A percentile compares a stretch with the other conserved stretches of the same genome.
Conservation (phyloP, 768 basidiomycete species). For the Boletus vinaceobasis region DNA sequence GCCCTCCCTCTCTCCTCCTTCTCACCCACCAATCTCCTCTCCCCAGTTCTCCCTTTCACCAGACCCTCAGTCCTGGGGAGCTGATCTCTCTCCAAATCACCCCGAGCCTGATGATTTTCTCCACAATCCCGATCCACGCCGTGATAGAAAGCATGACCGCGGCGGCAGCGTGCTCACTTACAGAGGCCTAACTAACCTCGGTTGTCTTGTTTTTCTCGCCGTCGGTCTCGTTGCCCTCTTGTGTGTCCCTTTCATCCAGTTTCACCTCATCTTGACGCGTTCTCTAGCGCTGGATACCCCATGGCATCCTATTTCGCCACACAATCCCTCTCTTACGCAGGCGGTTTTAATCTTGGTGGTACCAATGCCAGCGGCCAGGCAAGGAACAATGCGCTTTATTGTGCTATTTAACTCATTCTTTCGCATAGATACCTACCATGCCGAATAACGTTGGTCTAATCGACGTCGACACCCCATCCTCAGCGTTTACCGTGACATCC, state of each 20-base stretch:
- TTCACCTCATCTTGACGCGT: not conserved
- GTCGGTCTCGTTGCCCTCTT: slow-evolving; percentile 56
- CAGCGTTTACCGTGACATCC: slow-evolving; percentile 51
- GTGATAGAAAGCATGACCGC: slow-evolving; percentile 54
- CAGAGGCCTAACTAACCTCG: slow-evolving; percentile 69
- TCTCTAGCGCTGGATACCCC: slow-evolving; percentile 58
- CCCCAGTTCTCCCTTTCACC: slow-evolving; percentile 68
- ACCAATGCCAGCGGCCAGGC: slow-evolving; percentile 75
- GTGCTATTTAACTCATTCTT: not conserved
- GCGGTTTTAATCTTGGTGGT: slow-evolving; percentile 73
- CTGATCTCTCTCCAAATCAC: slow-evolving; percentile 54
- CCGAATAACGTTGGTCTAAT: slow-evolving; percentile 68
- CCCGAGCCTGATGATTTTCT: slow-evolving; percentile 66
- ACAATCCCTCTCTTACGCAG: slow-evolving; percentile 42
- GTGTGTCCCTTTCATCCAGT: slow-evolving; percentile 35
- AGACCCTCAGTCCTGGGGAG: slow-evolving; percentile 71
- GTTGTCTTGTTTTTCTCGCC: slow-evolving; percentile 59
- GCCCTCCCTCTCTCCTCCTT: slow-evolving; percentile 1
- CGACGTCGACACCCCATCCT: slow-evolving; percentile 69
- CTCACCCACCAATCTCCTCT: not conserved
- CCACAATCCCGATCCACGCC: slow-evolving; percentile 69
- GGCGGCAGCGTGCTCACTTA: slow-evolving; percentile 60
- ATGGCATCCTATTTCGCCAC: slow-evolving; percentile 54
- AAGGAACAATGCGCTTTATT: slow-evolving; percentile 8
- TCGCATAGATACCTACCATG: slow-evolving; percentile 50